Base-by-base conservation (phyloP, 257 asterid genomes). In the Petunia secreta region DNA sequence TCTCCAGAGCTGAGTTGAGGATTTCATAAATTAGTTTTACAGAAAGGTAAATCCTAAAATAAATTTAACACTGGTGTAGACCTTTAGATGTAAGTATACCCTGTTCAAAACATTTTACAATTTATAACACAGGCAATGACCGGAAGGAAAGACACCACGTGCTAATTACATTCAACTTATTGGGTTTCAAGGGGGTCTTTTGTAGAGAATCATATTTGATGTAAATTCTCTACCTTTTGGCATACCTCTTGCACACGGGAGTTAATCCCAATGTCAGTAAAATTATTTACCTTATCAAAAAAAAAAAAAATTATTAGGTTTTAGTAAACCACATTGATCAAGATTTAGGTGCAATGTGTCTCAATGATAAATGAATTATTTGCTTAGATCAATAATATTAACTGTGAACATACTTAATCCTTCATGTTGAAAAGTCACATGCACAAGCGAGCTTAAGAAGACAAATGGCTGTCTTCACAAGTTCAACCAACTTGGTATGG, bases 1-100 rank as follows among this genome's bases (percentile, higher is more conserved):
- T 95, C 99, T 83, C 97, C 99, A 84, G 99, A 93, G 41, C 99
- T 95, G 82, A 34, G 75, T 40, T 80, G 41, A 76, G 66, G 65
- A 74, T 64, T 65, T 76, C 53, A 13, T 59, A 79, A 75, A 79
- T 75, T 71, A 80, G 84, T 78, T 68, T 10, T 8, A 69, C 10
- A 10, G 50, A 48, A 67, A 41, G 48, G 63, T 38, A 60, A 60
- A 73, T 36, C 46, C 46, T 34, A 73, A 34, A 50, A 52, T 50
- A 73, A 73, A 2, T 6, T 0, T 73, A 73, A 34, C 44, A 41
- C 46, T 52, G 46, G 62, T 48, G n/a, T 73, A 37, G 46, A 52
- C 34, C 44, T 46, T 16, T 46, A 69, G 43, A 46, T 9, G 77
- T 46, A 36, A 9, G 59, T 58, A 48, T 9, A 69, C 16, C 59